Conservation (phyloP, 331 rosid species). For the Rhamnella rubrinervis region DNA sequence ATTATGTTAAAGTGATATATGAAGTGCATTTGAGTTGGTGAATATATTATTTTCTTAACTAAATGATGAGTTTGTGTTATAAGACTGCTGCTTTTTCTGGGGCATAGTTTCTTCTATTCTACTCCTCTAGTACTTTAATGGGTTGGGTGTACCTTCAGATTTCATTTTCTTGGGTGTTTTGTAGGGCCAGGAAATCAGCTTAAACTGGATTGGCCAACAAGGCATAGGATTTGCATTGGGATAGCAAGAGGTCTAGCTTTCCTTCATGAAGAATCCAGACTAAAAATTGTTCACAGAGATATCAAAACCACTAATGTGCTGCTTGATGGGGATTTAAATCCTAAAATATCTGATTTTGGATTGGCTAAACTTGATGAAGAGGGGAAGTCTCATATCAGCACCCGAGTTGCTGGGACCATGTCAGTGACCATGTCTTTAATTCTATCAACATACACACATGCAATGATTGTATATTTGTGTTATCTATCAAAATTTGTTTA, state of each 20-base stretch:
- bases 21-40: not conserved
- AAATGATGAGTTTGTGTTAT: no score
- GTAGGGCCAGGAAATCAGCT: constrained; percentile 35
- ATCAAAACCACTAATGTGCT: constrained; percentile 72
- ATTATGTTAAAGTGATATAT: no score
- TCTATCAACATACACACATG: not conserved
- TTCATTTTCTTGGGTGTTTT: constrained; percentile 5
- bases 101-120: not conserved
- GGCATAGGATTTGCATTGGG: constrained; percentile 61
- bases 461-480: constrained; percentile 2
- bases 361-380: constrained; percentile 71
- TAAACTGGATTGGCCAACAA: constrained; percentile 50
- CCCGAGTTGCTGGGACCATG: constrained; percentile 73
- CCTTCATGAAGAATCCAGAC: constrained; percentile 68
- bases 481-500: not conserved
- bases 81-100: not conserved
- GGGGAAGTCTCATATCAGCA: constrained; percentile 58
- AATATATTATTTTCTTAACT: no score
- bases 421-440: constrained; percentile 21
- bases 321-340: constrained; percentile 58
- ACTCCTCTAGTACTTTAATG: not conserved
- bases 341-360: constrained; percentile 80
- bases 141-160: not conserved
- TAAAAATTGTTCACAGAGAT: constrained; percentile 71
- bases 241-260: constrained; percentile 74